Conservation (phyloP, 2,329 filamentous ascomycete species). For the Cyphellophora europaea region DNA sequence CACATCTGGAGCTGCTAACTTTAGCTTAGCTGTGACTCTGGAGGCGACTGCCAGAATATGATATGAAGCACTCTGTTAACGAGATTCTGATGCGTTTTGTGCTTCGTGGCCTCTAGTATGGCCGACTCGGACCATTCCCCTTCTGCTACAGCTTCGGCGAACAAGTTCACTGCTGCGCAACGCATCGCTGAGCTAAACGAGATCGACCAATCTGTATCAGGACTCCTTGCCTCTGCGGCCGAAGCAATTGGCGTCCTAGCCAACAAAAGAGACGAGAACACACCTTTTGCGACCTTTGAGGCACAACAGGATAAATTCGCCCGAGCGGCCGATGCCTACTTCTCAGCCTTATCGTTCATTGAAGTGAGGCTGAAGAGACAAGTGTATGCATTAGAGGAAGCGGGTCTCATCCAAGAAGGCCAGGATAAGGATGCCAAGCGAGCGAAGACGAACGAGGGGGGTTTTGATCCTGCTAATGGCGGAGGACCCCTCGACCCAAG, state of each 20-base stretch:
- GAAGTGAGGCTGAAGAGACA: conserved; percentile 67
- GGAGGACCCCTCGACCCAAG: conserved; percentile 63
- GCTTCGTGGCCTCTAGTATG: too few species aligned
- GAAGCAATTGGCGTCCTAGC: conserved; percentile 56
- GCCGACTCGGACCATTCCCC: too few species aligned
- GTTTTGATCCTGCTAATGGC: conserved; percentile 30
- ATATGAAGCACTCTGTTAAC: too few species aligned
- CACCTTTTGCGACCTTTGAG: conserved; percentile 3
- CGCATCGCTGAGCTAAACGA: conserved; percentile 72
- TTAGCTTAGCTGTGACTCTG: too few species aligned
- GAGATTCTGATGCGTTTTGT: too few species aligned
- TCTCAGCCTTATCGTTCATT: conserved; percentile 62
- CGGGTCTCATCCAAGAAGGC: conserved; percentile 52
- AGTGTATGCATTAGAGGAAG: conserved; percentile 73
- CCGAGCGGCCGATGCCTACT: conserved; percentile 50
- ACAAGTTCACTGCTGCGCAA: conserved; percentile 47
- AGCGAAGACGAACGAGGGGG: conserved; percentile 20
- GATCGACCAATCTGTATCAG: conserved; percentile 48
- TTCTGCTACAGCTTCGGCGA: too few species aligned
- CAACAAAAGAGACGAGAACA: conserved; percentile 23
- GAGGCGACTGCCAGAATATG: too few species aligned
- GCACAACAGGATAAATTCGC: conserved; percentile 33
- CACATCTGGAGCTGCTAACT: too few species aligned
- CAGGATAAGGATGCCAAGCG: conserved; percentile 20
- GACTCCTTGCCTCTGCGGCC: conserved; percentile 50